phyloP scores from a whole-genome alignment of 805 yeast genomes.

The Kuraishia molischiana region DNA sequence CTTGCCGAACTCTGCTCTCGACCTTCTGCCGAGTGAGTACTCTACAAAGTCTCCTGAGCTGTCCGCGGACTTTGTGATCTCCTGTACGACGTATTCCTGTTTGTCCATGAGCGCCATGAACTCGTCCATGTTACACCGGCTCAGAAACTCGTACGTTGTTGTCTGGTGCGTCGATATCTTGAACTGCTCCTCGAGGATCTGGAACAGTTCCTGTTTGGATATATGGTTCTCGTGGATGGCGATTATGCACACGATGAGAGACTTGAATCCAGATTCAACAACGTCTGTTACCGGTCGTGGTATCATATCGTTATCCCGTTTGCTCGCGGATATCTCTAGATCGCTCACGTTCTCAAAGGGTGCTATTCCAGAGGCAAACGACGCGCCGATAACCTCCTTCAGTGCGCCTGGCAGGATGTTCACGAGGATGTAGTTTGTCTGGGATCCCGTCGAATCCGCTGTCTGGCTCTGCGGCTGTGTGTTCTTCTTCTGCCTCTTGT shows the following conservation, averaged over 20 bases:
- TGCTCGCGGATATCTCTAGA: not conserved
- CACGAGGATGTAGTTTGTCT: slow-evolving; percentile 16
- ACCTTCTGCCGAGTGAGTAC: slow-evolving; percentile 18
- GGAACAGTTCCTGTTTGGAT: slow-evolving; percentile 15
- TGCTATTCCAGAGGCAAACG: slow-evolving; percentile 4
- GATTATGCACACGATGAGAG: slow-evolving; percentile 15
- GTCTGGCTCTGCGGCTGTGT: not conserved
- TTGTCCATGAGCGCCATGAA: slow-evolving; percentile 13
- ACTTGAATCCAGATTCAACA: slow-evolving; percentile 15
- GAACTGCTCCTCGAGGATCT: slow-evolving; percentile 13
- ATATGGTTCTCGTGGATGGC: slow-evolving; percentile 17
- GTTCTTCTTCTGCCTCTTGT: slow-evolving; percentile 1
- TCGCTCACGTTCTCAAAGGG: not conserved
- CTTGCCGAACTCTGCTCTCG: slow-evolving; percentile 15
- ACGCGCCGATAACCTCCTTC: slow-evolving; percentile 13
- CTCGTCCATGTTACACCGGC: slow-evolving; percentile 11
- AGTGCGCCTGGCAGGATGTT: slow-evolving; percentile 11
- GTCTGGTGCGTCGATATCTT: slow-evolving; percentile 13
- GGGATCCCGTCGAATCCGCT: slow-evolving; percentile 2
- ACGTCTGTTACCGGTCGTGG: slow-evolving; percentile 15
- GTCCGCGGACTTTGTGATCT: slow-evolving; percentile 9
- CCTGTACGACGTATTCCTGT: slow-evolving; percentile 17
- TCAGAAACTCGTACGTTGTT: slow-evolving; percentile 10
- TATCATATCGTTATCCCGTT: not conserved
- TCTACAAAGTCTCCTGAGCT: slow-evolving; percentile 13